Evolutionary conservation across 352 stramenopile species (phyloP).

Genomic region (Phytophthora cryptogea): DNA sequence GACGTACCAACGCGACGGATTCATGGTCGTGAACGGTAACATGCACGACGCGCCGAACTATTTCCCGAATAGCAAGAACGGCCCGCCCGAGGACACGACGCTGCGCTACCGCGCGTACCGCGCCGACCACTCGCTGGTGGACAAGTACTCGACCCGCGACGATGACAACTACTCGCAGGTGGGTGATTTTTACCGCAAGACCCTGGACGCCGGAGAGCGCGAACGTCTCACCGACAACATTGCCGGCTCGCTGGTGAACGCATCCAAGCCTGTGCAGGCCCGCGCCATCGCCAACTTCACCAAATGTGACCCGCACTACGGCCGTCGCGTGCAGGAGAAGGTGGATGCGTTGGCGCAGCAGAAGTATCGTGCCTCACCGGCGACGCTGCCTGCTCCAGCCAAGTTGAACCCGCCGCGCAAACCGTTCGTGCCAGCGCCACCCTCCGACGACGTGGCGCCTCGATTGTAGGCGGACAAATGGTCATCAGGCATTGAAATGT

Average conservation of each 20-base stretch:
- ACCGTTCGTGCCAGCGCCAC: constrained; percentile 52
- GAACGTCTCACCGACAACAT: constrained; percentile 90
- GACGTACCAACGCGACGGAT: constrained; percentile 87
- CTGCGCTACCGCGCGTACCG: constrained; percentile 37
- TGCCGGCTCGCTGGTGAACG: constrained; percentile 78
- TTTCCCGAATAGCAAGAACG: constrained; percentile 88
- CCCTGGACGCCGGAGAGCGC: constrained; percentile 63
- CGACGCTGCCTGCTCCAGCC: constrained; percentile 31
- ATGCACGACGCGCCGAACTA: constrained; percentile 78
- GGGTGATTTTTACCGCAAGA: constrained; percentile 84
- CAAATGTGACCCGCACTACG: constrained; percentile 88
- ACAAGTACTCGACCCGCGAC: constrained; percentile 80
- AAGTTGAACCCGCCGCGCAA: constrained; percentile 67
- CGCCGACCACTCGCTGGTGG: constrained; percentile 41
- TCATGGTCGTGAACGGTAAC: constrained; percentile 82
- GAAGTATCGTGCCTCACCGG: constrained; percentile 18
- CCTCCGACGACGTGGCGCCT: constrained; percentile 52
- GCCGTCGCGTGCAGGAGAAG: constrained; percentile 78
- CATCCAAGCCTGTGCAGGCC: constrained; percentile 77
- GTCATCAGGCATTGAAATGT: not conserved
- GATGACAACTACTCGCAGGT: constrained; percentile 92
- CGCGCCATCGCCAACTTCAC: constrained; percentile 89
- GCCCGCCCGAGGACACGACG: constrained; percentile 41
- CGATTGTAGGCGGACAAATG: constrained; percentile 41
- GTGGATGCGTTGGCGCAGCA: constrained; percentile 42